These are phyloP conservation scores for Abelmoschus esculentus DNA, from an alignment of 345 rosid genomes.

Conservation along the genomic window DNA sequence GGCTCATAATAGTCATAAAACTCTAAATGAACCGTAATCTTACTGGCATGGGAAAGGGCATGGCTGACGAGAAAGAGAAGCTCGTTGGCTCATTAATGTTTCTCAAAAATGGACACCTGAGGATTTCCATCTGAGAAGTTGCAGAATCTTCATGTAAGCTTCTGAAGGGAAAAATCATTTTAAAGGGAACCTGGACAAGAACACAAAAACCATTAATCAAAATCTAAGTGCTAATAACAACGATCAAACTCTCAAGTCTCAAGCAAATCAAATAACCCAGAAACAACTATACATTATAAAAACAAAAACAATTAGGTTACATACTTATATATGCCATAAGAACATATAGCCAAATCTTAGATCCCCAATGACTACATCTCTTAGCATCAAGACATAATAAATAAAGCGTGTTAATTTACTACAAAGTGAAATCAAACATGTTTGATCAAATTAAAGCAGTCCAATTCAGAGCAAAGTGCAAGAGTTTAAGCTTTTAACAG, in stretches of 20 bases:
- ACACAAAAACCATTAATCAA: neutral
- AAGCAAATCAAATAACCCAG: neutral
- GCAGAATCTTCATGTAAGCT: slow-evolving; percentile 42
- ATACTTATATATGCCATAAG: neutral
- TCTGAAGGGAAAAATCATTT: slow-evolving; percentile 55
- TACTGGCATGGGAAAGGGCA: slow-evolving; percentile 73
- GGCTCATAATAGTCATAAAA: neutral
- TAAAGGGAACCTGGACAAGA: slow-evolving; percentile 23
- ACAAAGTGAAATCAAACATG: neutral
- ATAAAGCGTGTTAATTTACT: neutral
- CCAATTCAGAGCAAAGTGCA: neutral
- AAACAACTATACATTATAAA: neutral
- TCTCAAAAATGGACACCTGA: slow-evolving; percentile 89
- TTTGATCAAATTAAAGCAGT: neutral
- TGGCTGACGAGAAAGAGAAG: slow-evolving; percentile 61
- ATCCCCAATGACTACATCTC: neutral
- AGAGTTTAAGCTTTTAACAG: neutral
- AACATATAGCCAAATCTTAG: neutral
- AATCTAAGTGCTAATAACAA: neutral
- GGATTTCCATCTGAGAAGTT: slow-evolving; percentile 43
- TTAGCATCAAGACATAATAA: neutral
- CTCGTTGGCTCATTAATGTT: slow-evolving; percentile 92
- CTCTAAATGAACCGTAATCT: slow-evolving; percentile 14
- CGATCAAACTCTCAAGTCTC: neutral
- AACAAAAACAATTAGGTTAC: neutral